Conservation (phyloP, 306 rosid genomes). For the Castanospermum australe region DNA sequence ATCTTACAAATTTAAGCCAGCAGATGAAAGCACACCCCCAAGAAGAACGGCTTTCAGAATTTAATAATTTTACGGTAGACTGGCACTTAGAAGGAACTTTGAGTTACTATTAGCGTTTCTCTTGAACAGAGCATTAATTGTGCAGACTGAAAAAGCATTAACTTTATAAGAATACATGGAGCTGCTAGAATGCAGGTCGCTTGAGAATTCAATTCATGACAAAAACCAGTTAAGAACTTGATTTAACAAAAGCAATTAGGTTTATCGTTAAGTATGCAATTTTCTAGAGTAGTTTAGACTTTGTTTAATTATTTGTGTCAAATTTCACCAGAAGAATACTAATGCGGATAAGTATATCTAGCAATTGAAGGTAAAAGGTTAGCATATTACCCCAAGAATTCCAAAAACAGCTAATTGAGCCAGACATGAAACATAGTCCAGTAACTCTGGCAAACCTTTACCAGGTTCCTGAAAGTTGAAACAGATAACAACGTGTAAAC, state of each 20-base stretch:
- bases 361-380: background rate
- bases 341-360: background rate
- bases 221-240: too few species aligned
- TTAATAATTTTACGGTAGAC: background rate
- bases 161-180: background rate
- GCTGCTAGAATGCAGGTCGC: background rate
- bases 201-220: too few species aligned
- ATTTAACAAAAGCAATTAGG: too few species aligned
- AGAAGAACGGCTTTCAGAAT: too few species aligned
- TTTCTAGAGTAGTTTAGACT: too few species aligned
- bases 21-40: too few species aligned
- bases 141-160: background rate
- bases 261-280: too few species aligned
- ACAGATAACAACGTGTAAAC: background rate
- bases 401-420: constrained; percentile 46
- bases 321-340: background rate
- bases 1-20: too few species aligned
- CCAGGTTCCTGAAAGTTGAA: constrained; percentile 40
- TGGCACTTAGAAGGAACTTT: background rate
- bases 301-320: background rate
- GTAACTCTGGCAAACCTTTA: constrained; percentile 27
- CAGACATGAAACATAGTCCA: constrained; percentile 43
- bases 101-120: background rate
- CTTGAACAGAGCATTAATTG: background rate
- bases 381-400: constrained; percentile 48